These are phyloP conservation scores for Salix exigua DNA, from an alignment of 345 rosid genomes.

Conservation along the genomic window DNA sequence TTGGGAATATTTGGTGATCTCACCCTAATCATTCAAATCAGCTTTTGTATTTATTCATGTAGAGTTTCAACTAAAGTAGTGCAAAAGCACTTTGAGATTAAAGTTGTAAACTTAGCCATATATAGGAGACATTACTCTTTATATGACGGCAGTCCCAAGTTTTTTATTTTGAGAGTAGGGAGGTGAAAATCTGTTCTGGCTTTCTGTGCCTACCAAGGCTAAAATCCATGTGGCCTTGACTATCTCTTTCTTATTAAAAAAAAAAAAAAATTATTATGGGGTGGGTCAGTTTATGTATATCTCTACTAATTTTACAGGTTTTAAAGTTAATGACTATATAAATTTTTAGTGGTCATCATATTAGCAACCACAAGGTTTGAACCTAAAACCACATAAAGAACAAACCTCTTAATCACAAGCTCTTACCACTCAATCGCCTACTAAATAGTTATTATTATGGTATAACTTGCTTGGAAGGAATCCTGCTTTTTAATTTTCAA, in stretches of 20 bases:
- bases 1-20: slow-evolving; percentile 6
- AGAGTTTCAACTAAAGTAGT: slow-evolving; percentile 15
- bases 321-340: too few relatives aligned
- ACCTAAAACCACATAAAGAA: rapidly evolving
- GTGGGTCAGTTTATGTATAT: rapidly evolving
- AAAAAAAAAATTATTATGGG: too few relatives aligned
- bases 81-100: slow-evolving; percentile 20
- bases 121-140: neutral
- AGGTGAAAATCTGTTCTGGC: slow-evolving; percentile 15
- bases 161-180: neutral
- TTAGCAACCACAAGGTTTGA: too few relatives aligned
- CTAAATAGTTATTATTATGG: too few relatives aligned
- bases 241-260: neutral
- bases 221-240: slow-evolving; percentile 42
- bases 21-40: slow-evolving; percentile 22
- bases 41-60: slow-evolving; percentile 18
- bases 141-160: neutral
- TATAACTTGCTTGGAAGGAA: slow-evolving; percentile 21
- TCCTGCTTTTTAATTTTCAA: slow-evolving; percentile 25
- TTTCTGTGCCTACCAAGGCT: slow-evolving; percentile 40
- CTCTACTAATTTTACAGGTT: rapidly evolving
- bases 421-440: rapidly evolving
- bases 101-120: slow-evolving; percentile 10
- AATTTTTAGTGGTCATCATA: rapidly evolving
- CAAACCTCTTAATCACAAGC: too few relatives aligned